Conservation (phyloP, 139 green algal genomes). For the Zygnema circumcarinatum region DNA sequence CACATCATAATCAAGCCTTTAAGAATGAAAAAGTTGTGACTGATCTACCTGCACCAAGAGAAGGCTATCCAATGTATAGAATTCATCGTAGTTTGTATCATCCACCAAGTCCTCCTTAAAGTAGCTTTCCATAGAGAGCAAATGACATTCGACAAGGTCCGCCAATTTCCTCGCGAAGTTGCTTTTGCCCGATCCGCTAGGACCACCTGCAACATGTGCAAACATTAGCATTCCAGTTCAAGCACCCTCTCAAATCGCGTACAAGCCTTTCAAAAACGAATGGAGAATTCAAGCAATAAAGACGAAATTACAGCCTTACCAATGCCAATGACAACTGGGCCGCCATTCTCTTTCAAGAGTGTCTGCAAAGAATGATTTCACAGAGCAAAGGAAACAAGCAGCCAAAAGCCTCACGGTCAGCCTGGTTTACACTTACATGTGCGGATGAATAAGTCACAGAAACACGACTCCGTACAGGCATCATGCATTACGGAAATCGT, state of each 20-base stretch:
- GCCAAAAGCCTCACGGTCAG: background rate
- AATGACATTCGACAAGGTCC: constrained; percentile 17
- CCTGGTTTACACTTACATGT: too few relatives aligned
- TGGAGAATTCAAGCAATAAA: too few relatives aligned
- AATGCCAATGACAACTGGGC: constrained; percentile 13
- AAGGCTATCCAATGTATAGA: constrained; percentile 21
- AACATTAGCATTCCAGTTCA: too few relatives aligned
- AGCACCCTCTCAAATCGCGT: too few relatives aligned
- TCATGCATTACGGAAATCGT: too few relatives aligned
- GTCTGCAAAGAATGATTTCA: constrained; percentile 7
- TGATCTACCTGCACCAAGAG: constrained; percentile 15
- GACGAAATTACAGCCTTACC: background rate
- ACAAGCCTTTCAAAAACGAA: too few relatives aligned
- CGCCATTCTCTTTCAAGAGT: background rate
- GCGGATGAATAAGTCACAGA: too few relatives aligned
- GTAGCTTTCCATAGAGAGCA: constrained; percentile 26
- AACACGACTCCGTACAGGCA: too few relatives aligned
- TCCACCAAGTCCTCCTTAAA: constrained; percentile 26
- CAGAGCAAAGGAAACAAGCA: background rate
- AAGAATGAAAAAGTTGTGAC: too few relatives aligned
- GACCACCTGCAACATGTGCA: constrained; percentile 9
- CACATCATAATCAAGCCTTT: too few relatives aligned
- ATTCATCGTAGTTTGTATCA: constrained; percentile 35
- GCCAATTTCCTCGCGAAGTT: constrained; percentile 20
- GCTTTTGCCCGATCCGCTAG: constrained; percentile 21